These are phyloP conservation scores for Pseudoturritis turrita DNA, from an alignment of 345 rosid species.

Conservation along the genomic window DNA sequence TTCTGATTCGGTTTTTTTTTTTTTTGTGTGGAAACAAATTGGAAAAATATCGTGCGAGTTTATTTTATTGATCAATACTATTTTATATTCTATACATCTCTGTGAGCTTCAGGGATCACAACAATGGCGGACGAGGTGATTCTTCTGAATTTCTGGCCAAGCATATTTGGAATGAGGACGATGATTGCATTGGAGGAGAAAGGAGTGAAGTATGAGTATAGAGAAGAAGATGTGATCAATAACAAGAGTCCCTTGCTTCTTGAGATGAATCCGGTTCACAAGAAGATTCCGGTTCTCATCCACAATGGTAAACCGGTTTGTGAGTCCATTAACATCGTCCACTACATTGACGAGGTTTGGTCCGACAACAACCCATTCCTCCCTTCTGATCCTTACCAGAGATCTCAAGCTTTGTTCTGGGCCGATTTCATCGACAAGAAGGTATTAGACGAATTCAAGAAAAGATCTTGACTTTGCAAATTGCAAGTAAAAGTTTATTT, in stretches of 20 bases:
- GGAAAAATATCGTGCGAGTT: too few relatives aligned
- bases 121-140: constrained; percentile 17
- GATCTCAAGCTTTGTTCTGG: constrained; percentile 11
- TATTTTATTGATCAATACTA: too few relatives aligned
- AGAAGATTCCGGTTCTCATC: constrained; percentile 14
- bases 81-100: background rate
- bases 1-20: too few relatives aligned
- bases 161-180: constrained; percentile 21
- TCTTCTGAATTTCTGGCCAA: constrained; percentile 11
- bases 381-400: constrained; percentile 10
- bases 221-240: background rate
- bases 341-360: constrained; percentile 25
- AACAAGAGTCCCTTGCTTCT: constrained; percentile 20
- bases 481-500: background rate
- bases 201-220: constrained; percentile 16
- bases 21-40: too few relatives aligned
- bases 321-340: constrained; percentile 16
- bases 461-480: background rate
- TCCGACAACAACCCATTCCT: constrained; percentile 3
- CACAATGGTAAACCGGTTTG: constrained; percentile 26
- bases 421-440: constrained; percentile 14
- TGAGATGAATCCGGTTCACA: constrained; percentile 24
- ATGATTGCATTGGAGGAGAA: constrained; percentile 21
- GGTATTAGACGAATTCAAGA: background rate
- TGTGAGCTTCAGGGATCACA: background rate